These are phyloP conservation scores for Metschnikowia colocasiae DNA, from an alignment of 805 yeast genomes.

Conservation along the genomic window DNA sequence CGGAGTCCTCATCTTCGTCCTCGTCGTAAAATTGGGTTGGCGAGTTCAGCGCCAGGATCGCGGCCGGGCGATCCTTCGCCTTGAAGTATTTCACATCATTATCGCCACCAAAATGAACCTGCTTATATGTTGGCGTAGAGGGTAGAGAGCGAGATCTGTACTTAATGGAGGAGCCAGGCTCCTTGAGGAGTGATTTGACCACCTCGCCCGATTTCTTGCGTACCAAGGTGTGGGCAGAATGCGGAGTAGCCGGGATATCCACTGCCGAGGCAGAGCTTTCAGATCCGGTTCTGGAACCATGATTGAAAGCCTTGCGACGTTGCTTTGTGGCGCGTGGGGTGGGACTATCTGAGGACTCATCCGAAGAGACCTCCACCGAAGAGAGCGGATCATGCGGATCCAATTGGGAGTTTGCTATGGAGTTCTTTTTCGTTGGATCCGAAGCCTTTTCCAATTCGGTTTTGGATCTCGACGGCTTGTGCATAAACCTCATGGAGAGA, in stretches of 20 bases:
- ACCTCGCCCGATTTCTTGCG: conserved; percentile 69
- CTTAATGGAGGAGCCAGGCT: conserved; percentile 27
- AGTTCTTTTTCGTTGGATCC: conserved; percentile 27
- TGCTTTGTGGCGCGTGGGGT: background rate
- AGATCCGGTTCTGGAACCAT: background rate
- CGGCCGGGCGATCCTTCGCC: conserved; percentile 69
- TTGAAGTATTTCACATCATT: conserved; percentile 70
- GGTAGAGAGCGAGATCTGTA: conserved; percentile 37
- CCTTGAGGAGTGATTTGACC: conserved; percentile 66
- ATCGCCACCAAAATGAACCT: conserved; percentile 75
- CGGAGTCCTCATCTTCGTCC: conserved; percentile 18
- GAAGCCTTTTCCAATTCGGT: conserved; percentile 29
- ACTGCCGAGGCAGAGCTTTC: background rate
- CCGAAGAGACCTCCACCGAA: background rate
- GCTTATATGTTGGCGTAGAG: conserved; percentile 56
- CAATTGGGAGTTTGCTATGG: conserved; percentile 21
- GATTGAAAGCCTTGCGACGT: background rate
- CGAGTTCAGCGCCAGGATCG: conserved; percentile 65
- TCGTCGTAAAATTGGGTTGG: conserved; percentile 38
- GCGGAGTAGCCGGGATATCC: conserved; percentile 2
- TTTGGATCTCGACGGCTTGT: conserved; percentile 36
- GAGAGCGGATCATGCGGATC: conserved; percentile 4
- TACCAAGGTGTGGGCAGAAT: conserved; percentile 33
- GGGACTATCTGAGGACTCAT: background rate
- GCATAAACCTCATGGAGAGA: conserved; percentile 35